Evolutionary conservation across 2,329 filamentous ascomycete genomes (phyloP), one percentile per base, ranked within the genome.

Genomic region (Scedosporium dehoogii): DNA sequence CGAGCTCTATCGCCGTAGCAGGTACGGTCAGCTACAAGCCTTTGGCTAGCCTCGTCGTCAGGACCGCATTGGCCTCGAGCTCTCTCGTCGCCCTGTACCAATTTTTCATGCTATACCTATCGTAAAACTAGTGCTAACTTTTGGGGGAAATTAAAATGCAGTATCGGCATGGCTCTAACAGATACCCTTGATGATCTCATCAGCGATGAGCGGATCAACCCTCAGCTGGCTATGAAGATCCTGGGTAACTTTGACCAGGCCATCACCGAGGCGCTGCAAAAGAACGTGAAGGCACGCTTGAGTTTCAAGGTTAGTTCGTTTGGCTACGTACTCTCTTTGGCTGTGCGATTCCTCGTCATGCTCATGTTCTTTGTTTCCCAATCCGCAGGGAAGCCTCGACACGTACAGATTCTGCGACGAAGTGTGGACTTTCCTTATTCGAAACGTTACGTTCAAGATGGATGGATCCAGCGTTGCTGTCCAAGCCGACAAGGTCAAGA

Each of bases 391-490:
- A 58, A 94, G 96, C 72, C 87, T 99, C 66, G 92, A 97, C 74
- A 97, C 94, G 16, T 99, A 99, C 80, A 89, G 94, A 69, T 99
- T 99, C 83, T 99, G 94, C 79, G 94, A 99, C 77, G 94, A 99
- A 78, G 94, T 99, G 64, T 99, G 94, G 94, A 99, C 94, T 1
- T 99, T 99, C 75, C 84, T 99, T 63, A 96, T 99, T 77, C 97
- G 97, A 77, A 94, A 97, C 68, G 92, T 97, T 62, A 92, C 88
- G n/a, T 97, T 99, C 80, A 99, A 99, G 79, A 88, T 97, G 79
- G 93, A 97, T 69, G 91, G 89, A 60, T 82, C 82, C 68, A 85
- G 84, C 63, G 84, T 86, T 65, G 84, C 85, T 0, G 86, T 97
- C 14, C 79, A 84, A 44, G 92, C 92, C 21, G 93, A 97, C 72